A percentile compares a stretch with the other conserved stretches of the same genome.
Conservation (phyloP, 1,139 yeast species). For the Blastobotrys elegans region DNA sequence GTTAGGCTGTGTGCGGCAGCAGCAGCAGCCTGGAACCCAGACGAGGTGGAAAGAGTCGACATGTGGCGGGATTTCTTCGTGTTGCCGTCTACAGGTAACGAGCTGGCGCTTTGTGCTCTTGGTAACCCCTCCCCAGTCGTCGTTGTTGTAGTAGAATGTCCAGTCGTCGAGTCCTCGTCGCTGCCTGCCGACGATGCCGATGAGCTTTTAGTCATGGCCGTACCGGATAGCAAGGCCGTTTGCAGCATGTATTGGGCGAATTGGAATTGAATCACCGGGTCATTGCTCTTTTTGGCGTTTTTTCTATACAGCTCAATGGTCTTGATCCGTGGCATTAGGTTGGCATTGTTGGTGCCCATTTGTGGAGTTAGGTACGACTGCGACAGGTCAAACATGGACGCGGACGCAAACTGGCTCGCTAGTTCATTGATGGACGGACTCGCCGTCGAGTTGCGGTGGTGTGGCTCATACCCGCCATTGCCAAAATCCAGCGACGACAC, state of each 20-base stretch:
- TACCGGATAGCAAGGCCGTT: slow-evolving; percentile 52
- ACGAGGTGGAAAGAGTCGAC: slow-evolving; percentile 10
- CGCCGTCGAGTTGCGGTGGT: slow-evolving; percentile 17
- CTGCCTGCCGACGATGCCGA: slow-evolving; percentile 2
- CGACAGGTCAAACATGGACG: slow-evolving; percentile 30
- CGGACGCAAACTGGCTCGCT: slow-evolving; percentile 26
- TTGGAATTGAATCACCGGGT: slow-evolving; percentile 79
- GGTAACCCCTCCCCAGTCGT: background rate
- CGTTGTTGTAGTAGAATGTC: background rate
- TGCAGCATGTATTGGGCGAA: slow-evolving; percentile 90
- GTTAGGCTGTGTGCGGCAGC: background rate
- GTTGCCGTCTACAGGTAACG: slow-evolving; percentile 9
- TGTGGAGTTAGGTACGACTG: slow-evolving; percentile 33
- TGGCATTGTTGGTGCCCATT: slow-evolving; percentile 29
- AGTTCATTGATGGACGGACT: slow-evolving; percentile 23
- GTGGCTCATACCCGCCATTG: background rate
- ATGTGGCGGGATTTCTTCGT: slow-evolving; percentile 4
- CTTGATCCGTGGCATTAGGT: slow-evolving; percentile 69
- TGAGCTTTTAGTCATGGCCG: slow-evolving; percentile 4
- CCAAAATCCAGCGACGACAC: slow-evolving; percentile 17
- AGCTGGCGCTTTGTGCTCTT: slow-evolving; percentile 3
- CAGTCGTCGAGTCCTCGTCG: slow-evolving; percentile 2
- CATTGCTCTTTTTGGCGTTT: slow-evolving; percentile 79
- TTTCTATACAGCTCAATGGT: slow-evolving; percentile 83
- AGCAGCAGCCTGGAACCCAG: slow-evolving; percentile 1